A percentile compares a stretch with the other conserved stretches of the same genome.
phyloP scores from a whole-genome alignment of 2,329 filamentous ascomycete genomes.

The Penicillium sp. region DNA sequence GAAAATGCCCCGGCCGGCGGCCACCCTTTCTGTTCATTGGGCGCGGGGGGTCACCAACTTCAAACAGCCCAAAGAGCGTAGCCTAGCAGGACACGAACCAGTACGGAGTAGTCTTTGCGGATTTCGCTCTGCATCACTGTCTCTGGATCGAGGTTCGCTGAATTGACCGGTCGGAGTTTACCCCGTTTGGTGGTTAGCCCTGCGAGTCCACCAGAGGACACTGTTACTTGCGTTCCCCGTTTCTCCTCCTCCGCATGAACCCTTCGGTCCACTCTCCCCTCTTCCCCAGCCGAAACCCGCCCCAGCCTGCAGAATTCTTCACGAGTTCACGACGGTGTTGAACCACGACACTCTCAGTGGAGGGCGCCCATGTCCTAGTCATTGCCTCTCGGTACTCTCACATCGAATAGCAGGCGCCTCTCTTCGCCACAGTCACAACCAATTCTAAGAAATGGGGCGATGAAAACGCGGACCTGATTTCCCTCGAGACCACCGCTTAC shows the following conservation, averaged over 20 bases:
- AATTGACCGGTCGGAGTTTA: conserved; percentile 13
- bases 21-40: neutral
- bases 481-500: conserved; percentile 14
- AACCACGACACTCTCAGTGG: neutral
- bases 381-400: neutral
- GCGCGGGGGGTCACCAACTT: neutral
- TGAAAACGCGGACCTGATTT: conserved; percentile 17
- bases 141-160: neutral
- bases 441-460: conserved; percentile 20
- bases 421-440: conserved; percentile 2
- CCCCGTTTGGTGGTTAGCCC: conserved; percentile 6
- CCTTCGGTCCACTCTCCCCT: conserved; percentile 23
- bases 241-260: conserved; percentile 27
- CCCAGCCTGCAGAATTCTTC: conserved; percentile 14
- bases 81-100: neutral
- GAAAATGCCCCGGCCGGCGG: neutral
- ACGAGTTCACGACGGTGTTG: neutral
- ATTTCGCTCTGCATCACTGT: neutral
- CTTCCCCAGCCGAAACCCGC: conserved; percentile 18
- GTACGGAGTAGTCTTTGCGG: neutral
- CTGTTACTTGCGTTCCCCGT: neutral
- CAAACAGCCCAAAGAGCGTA: conserved; percentile 3
- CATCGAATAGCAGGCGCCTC: neutral
- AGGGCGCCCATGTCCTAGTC: neutral
- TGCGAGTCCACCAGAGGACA: neutral